Percentiles rank a stretch among this genome's conserved stretches.
Evolutionary conservation across 345 rosid species (phyloP).

Genomic region (Dovyalis caffra): DNA sequence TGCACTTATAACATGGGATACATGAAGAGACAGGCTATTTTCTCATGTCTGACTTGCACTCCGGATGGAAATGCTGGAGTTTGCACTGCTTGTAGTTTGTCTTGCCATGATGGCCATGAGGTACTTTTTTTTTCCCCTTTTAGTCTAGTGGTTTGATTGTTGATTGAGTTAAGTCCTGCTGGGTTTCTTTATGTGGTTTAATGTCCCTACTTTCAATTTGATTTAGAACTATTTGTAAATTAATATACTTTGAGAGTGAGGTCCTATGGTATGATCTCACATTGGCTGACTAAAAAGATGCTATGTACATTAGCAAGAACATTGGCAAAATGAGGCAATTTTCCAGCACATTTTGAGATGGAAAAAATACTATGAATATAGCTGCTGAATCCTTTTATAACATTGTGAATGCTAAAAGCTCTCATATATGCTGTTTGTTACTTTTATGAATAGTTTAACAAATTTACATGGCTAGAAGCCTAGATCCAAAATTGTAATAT

Average conservation of each 20-base stretch:
- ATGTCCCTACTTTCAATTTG: background rate
- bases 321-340: background rate
- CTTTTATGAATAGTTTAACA: background rate
- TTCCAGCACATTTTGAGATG: background rate
- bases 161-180: background rate
- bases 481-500: background rate
- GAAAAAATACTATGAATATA: background rate
- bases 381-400: background rate
- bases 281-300: background rate
- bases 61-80: constrained; percentile 90
- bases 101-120: constrained; percentile 98
- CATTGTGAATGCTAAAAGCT: background rate
- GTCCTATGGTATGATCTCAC: background rate
- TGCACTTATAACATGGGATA: constrained; percentile 85
- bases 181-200: background rate
- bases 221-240: background rate
- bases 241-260: background rate
- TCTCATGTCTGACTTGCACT: constrained; percentile 90
- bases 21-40: constrained; percentile 91
- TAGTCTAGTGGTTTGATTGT: background rate
- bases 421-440: background rate
- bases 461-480: background rate
- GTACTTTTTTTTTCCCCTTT: constrained; percentile 28
- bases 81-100: constrained; percentile 92
- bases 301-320: background rate